A percentile compares a stretch with the other conserved stretches of the same genome.
phyloP scores from a whole-genome alignment of 148 eudicot genomes.

The Nepenthes gracilis region DNA sequence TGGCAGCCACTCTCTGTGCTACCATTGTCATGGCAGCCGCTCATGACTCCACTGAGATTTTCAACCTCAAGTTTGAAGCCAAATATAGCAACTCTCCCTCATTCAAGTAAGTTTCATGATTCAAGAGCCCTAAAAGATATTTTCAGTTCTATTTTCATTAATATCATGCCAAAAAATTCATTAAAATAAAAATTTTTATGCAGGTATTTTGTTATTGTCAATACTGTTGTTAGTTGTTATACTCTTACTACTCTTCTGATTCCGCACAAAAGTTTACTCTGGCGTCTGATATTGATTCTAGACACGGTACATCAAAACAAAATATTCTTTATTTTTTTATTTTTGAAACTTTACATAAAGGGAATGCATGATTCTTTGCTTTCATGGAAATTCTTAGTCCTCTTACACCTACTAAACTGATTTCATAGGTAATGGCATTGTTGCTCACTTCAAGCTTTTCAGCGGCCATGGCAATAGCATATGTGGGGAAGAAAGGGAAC shows the following conservation, averaged over 20 bases:
- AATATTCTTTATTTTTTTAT: not conserved
- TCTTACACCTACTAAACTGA: not conserved
- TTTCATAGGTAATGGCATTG: conserved; percentile 33
- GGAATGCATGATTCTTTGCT: not conserved
- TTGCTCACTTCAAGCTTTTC: conserved; percentile 56
- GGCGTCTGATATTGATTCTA: conserved; percentile 22
- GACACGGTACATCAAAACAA: conserved; percentile 15
- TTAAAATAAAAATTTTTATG: not conserved
- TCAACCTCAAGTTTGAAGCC: conserved; percentile 56
- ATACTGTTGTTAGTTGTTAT: conserved; percentile 20
- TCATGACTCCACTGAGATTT: conserved; percentile 53
- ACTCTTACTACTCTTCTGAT: conserved; percentile 15
- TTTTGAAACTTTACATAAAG: not conserved
- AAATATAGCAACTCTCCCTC: conserved; percentile 62
- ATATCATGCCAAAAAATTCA: not conserved
- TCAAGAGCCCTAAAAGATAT: not conserved
- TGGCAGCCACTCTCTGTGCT: conserved; percentile 43
- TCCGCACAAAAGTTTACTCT: conserved; percentile 23
- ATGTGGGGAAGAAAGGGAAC: conserved; percentile 73
- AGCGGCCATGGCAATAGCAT: conserved; percentile 63
- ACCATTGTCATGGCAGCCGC: conserved; percentile 55
- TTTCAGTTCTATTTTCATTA: not conserved
- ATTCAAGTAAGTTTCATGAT: conserved; percentile 43
- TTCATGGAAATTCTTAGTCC: not conserved
- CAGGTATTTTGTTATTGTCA: conserved; percentile 24